Conservation (phyloP, 106 monocot species). For the Platanthera guangdongensis region DNA sequence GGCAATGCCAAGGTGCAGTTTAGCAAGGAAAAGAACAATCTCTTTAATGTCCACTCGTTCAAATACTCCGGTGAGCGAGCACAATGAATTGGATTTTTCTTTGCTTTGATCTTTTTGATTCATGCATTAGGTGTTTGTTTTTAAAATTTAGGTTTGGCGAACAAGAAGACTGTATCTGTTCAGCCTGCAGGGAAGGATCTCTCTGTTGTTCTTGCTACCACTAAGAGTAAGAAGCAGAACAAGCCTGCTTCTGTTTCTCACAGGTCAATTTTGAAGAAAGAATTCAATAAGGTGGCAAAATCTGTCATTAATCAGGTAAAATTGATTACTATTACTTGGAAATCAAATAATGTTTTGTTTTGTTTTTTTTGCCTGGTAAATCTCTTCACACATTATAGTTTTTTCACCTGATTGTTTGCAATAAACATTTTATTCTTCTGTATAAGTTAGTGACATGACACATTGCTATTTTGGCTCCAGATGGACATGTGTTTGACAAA, state of each 20-base stretch:
- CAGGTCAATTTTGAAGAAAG: slow-evolving; percentile 59
- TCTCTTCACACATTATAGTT: not conserved
- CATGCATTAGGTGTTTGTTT: not conserved
- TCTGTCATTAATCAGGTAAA: slow-evolving; percentile 58
- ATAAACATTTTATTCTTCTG: too few relatives aligned
- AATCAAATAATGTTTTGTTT: not conserved
- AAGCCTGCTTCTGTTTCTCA: slow-evolving; percentile 28
- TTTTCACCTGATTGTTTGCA: not conserved
- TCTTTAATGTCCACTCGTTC: slow-evolving; percentile 65
- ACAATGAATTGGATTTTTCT: not conserved
- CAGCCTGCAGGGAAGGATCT: slow-evolving; percentile 43
- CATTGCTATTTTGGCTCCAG: too few relatives aligned
- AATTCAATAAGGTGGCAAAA: slow-evolving; percentile 61
- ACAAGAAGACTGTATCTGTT: slow-evolving; percentile 50
- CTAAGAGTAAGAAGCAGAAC: slow-evolving; percentile 56
- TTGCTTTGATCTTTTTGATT: not conserved
- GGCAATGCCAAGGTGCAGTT: slow-evolving; percentile 65
- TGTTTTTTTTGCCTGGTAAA: not conserved
- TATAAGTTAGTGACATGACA: too few relatives aligned
- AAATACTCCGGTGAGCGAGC: slow-evolving; percentile 49
- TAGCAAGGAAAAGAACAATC: slow-evolving; percentile 69
- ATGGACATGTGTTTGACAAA: too few relatives aligned
- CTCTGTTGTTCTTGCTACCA: slow-evolving; percentile 33
- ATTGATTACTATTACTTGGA: not conserved
- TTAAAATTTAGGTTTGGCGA: slow-evolving; percentile 49